Base-by-base conservation (phyloP, 768 basidiomycete genomes). In the Chalciporus chontae region DNA sequence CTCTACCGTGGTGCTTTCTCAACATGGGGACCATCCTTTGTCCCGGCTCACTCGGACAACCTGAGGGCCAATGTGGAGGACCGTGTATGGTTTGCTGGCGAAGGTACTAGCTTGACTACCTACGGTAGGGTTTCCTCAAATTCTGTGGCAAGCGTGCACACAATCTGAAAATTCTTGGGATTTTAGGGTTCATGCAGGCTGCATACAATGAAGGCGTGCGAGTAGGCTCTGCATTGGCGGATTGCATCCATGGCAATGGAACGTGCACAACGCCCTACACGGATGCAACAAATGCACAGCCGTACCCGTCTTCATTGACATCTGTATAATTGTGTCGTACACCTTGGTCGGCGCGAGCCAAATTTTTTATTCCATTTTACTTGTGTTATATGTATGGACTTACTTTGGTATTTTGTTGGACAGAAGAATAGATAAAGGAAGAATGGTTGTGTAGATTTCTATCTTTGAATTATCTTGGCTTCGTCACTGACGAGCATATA, bases 11-110 rank as follows among this genome's bases (percentile, higher is more conserved):
- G 66, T 4, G 79, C 82, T 4, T 87, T 83, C 55, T 81, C 80
- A 18, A 87, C 85, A 52, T 87, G 84, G 84, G 84, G 83, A 0
- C 73, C 85, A 0, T 73, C 80, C 3, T 84, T 84, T 54, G 63
- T 78, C 10, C 72, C 71, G 14, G 68, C 64, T 8, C 80, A 84
- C 45, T 72, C 79, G n/a, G 67, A 75, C 23, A 83, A 85, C 57
- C 57, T 85, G 41, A 72, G 77, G 48, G 78, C 80, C 5, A 24
- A 15, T 24, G 26, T 19, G 9, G 31, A 40, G 8, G 15, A 40
- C 31, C 69, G 72, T 8, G 69, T 85, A 15, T 84, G 78, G 73
- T 85, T 85, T 54, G 77, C 82, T 0, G 83, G 83, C 4, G 83
- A 85, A 60, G 81, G 77, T 8, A 83, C 77, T 10, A 83, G 76